phyloP scores from a whole-genome alignment of 2,329 filamentous ascomycete genomes.

The Westerdykella sp. region DNA sequence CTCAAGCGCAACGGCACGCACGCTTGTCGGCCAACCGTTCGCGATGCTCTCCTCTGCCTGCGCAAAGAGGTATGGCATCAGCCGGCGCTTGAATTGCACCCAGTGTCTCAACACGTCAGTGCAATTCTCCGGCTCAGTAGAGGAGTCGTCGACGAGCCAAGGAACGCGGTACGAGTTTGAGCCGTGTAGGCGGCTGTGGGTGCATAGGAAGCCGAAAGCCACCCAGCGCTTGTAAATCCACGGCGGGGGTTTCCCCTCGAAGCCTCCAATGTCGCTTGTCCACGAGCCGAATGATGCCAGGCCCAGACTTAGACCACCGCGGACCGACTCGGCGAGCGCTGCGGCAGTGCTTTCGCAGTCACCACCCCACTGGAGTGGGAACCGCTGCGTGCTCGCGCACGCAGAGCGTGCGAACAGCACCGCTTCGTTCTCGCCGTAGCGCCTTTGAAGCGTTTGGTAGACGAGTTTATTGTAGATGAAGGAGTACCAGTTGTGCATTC shows the following conservation, averaged over 20 bases:
- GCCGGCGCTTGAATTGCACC: constrained; percentile 47
- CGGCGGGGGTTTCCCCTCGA: too few relatives aligned
- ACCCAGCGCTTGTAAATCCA: too few relatives aligned
- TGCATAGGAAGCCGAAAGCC: too few relatives aligned
- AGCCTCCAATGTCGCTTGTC: too few relatives aligned
- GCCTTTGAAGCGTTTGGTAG: constrained; percentile 57
- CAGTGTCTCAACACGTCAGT: too few relatives aligned
- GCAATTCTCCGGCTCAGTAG: too few relatives aligned
- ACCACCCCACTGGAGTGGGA: constrained; percentile 62
- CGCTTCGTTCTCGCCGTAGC: constrained; percentile 47
- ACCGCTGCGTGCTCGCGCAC: constrained; percentile 62
- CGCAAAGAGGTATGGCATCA: constrained; percentile 55
- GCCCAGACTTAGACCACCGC: too few relatives aligned
- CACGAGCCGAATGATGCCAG: too few relatives aligned
- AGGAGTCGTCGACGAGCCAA: too few relatives aligned
- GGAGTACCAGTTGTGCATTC: constrained; percentile 75
- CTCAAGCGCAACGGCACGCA: constrained; percentile 59
- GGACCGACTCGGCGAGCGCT: constrained; percentile 7
- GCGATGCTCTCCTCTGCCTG: constrained; percentile 47
- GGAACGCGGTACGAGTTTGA: too few relatives aligned
- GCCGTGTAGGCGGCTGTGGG: too few relatives aligned
- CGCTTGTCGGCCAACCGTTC: constrained; percentile 53
- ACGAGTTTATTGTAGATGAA: constrained; percentile 66
- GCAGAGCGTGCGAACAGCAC: constrained; percentile 64
- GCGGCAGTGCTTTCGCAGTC: constrained; percentile 70